Evolutionary conservation across 2,329 filamentous ascomycete genomes (phyloP), one percentile per base, ranked within the genome.

Genomic region (Alternaria sp.): DNA sequence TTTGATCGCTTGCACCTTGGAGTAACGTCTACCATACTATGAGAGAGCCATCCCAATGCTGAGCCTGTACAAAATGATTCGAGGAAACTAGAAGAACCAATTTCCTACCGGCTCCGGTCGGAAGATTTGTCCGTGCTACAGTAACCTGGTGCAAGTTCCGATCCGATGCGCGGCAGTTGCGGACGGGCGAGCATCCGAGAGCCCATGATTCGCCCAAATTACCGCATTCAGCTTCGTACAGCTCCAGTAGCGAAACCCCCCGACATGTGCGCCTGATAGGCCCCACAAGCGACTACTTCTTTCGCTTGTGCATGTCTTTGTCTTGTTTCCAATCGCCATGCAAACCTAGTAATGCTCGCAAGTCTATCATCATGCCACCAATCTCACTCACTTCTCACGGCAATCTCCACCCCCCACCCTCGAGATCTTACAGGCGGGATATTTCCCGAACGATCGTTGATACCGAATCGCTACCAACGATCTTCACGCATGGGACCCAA

Each of bases 201-300:
- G 8, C 44, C 44, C 31, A 50, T 48, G 34, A 54, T 37, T 54
- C 55, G 55, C 55, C 21, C 51, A n/a, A 26, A 58, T 54, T 58
- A 26, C 51, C 31, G 24, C 45, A 42, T 54, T 33, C 34, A 28
- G 55, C 28, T 42, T 40, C 41, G 40, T 14, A 40, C 21, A 26
- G 29, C 21, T 40, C 37, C 37, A 48, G 21, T 36, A 23, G 21
- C 29, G 21, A 48, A 48, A 48, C 29, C 44, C 44, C 24, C 26
- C 29, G 31, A 34, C 29, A n/a, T 48, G 29, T 48, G 29, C 44
- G 44, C 44, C 33, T 24, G 13, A 26, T 9, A 36, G 29, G 44
- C 44, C 31, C 44, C 44, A 48, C 44, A 34, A 26, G 29, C 23
- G 13, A 34, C 13, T 21, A 34, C 44, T n/a, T 10, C 13, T 21